Evolutionary conservation across 2,329 filamentous ascomycete genomes (phyloP), one percentile per base, ranked within the genome.

Genomic region (Pseudocercospora macadamiae): DNA sequence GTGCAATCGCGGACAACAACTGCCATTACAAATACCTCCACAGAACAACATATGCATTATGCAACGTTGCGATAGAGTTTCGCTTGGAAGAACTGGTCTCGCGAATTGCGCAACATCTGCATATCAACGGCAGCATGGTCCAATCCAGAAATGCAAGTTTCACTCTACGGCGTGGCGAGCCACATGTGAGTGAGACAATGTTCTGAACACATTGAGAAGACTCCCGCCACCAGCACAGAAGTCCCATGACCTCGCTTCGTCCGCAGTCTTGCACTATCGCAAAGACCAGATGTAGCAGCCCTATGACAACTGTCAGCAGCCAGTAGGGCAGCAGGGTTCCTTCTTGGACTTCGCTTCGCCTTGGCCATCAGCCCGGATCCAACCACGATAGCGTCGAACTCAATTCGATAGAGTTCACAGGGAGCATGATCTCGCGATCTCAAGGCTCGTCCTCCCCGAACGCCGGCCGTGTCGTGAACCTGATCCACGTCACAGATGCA

Each of bases 31-130:
- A 39, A 42, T 44, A 42, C 19, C 19, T 4, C 28, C 26, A n/a
- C 49, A 16, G 32, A 16, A 36, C 44, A 51, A 26, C 32, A 51
- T 45, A 25, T 6, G 16, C 8, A 37, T 51, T 21, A 26, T 53
- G 21, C 56, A 55, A 54, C 45, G 57, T 54, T 30, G 34, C 32
- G 34, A 42, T 51, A 60, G 57, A 60, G 52, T 60, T 60, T 53
- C 52, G 51, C 57, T 59, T 59, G 51, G 25, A 23, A 49, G 44
- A 59, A 59, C 23, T 44, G 49, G 55, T 60, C 44, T 48, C 47
- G 28, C 39, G 25, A 21, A 60, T 60, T 54, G 58, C 58, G 58
- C 58, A 60, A 60, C 52, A 44, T 34, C 49, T 57, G 58, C 58
- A 60, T 54, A 23, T 18, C 9, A 45, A 18, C 42, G 42, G 42